Base-by-base conservation (phyloP, 495 filamentous ascomycete genomes). In the Aspergillus wentii region DNA sequence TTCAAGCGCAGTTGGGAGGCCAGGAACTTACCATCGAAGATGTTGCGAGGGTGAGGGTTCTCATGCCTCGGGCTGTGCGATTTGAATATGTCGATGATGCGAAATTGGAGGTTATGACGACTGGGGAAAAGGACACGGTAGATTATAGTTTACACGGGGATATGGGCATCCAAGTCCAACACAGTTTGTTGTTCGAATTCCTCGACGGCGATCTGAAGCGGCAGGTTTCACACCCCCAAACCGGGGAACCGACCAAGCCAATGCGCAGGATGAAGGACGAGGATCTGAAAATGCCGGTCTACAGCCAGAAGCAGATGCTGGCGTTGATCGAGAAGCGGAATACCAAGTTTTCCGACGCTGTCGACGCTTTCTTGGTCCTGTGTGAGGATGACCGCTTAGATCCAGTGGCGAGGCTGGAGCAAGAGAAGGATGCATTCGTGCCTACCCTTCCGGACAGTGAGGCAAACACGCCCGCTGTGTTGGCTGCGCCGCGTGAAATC, bases 231-330 rank as follows among this genome's bases (percentile, higher is more conserved):
- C 61, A 82, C 56, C 66, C 72, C 29, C 84, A 83, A 47, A 87
- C 82, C 4, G 84, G 83, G 6, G 83, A 88, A 51, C 69, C 80
- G 4, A 73, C 70, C 1, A 82, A 81, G 26, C 71, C 85, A 2
- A 73, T 59, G 16, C 72, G 74, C 40, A 79, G 72, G 49, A 70
- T 84, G 42, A 73, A 74, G 43, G 74, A 88, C 26, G 88, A 96
- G 48, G 79, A 89, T 36, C 48, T 96, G 54, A 94, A 86, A 62
- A 92, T 95, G 85, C 92, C 92, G 1, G 86, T 94, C 13, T 94
- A 78, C 60, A 88, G 86, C 41, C 88, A 94, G 66, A 88, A 88
- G 60, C 86, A 94, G 68, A 85, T 97, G 81, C 84, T 83, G 55
- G 73, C 70, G 35, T 56, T 95, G 46, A 97, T 98, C 50, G 89